These are phyloP conservation scores for Sarocladium kiliense DNA, from an alignment of 2,329 filamentous ascomycete genomes.

Conservation along the genomic window DNA sequence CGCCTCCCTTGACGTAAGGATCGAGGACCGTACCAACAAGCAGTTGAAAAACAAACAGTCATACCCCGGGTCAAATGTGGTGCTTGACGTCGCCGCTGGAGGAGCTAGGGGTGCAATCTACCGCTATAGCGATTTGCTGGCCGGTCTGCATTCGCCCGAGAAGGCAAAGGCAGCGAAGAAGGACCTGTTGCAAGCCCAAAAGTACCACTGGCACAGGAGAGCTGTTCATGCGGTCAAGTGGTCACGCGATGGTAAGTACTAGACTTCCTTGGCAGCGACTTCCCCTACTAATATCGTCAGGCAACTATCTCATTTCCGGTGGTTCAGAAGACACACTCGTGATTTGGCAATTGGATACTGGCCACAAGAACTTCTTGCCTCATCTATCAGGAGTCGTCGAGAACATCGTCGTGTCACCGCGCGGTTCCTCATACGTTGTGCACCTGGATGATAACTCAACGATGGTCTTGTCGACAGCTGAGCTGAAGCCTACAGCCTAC, in stretches of 20 bases:
- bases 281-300: conserved; percentile 40
- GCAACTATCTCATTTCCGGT: conserved; percentile 90
- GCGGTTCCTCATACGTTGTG: conserved; percentile 75
- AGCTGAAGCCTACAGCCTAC: conserved; percentile 79
- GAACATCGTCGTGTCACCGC: conserved; percentile 74
- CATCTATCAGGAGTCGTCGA: conserved; percentile 83
- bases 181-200: conserved; percentile 53
- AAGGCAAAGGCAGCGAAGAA: conserved; percentile 31
- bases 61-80: conserved; percentile 16
- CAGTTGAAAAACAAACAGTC: background rate
- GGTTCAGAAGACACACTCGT: conserved; percentile 86
- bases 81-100: conserved; percentile 74
- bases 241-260: conserved; percentile 72
- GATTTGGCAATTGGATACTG: conserved; percentile 89
- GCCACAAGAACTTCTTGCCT: conserved; percentile 77
- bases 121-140: conserved; percentile 72
- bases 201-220: conserved; percentile 87
- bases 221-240: conserved; percentile 82
- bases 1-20: conserved; percentile 60
- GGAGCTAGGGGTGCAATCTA: conserved; percentile 71
- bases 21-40: conserved; percentile 17
- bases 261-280: background rate
- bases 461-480: conserved; percentile 84
- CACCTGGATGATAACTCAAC: conserved; percentile 88
- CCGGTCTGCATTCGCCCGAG: conserved; percentile 44